Base-by-base conservation (phyloP, 2,329 filamentous ascomycete species). In the Alternaria sp. region DNA sequence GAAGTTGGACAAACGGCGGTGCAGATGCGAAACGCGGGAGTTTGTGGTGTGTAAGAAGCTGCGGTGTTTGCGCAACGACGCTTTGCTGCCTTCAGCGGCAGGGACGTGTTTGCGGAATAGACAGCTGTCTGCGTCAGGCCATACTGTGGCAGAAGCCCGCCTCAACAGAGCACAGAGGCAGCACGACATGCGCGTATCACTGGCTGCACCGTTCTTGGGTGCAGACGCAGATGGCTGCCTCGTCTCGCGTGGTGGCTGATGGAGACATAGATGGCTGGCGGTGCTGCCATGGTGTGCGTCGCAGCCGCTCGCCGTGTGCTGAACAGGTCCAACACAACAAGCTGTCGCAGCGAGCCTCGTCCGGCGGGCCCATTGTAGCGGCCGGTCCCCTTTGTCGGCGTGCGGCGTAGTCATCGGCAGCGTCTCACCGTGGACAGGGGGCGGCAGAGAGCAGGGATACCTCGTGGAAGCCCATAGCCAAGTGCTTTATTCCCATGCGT, bases 391-490 rank as follows among this genome's bases (percentile, higher is more conserved):
- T 49, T 55, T 55, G 57, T 55, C 49, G 57, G 61, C 51, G 43
- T 60, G 62, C 59, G 64, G 59, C 61, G 61, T 51, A 34, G 62
- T 20, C 43, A 39, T 65, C 52, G 54, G 57, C 63, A 64, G 42
- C 59, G 63, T 61, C 57, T 66, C 54, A 63, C 55, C 18, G 36
- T 30, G 49, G 51, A 56, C 58, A 60, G 60, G 46, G 61, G 58
- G 54, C 63, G 47, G 58, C 62, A 60, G 61, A 59, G 42, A 14
- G 30, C 73, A 75, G 72, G 73, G 73, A 74, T 74, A 68, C 72
- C 71, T 70, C 69, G 72, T 75, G 73, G 73, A 68, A 70, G 72
- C 67, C 69, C 65, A 63, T 64, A 54, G 67, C 70, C 71, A 72
- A 67, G 68, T 32, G 38, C 47, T 62, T 70, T 74, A 72, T 72